Conservation (phyloP, 164 flowering plant species). For the Vitis labrusca region DNA sequence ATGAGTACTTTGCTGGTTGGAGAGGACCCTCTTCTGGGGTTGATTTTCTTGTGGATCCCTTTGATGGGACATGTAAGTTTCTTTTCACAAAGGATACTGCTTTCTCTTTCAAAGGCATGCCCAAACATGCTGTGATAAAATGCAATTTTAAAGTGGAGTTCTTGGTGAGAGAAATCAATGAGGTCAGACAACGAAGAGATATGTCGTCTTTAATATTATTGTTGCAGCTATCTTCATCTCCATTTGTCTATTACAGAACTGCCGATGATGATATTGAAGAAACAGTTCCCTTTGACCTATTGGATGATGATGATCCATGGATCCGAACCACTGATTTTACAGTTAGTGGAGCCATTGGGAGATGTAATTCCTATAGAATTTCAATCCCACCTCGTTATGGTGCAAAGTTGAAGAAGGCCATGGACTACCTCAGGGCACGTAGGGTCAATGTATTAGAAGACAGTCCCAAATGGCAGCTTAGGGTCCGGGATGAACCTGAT, state of each 20-base stretch:
- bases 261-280: constrained; percentile 84
- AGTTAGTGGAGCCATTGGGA: constrained; percentile 72
- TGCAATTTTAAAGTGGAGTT: constrained; percentile 85
- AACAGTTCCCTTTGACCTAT: constrained; percentile 63
- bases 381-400: constrained; percentile 68
- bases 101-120: constrained; percentile 52
- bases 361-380: constrained; percentile 66
- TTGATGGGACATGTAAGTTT: constrained; percentile 67
- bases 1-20: constrained; percentile 75
- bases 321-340: constrained; percentile 92
- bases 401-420: constrained; percentile 38
- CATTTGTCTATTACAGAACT: constrained; percentile 72
- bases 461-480: constrained; percentile 21
- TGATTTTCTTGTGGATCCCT: constrained; percentile 81
- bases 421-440: constrained; percentile 45
- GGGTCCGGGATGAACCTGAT: constrained; percentile 60
- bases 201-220: constrained; percentile 34
- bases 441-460: constrained; percentile 35
- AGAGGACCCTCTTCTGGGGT: constrained; percentile 61
- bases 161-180: constrained; percentile 59
- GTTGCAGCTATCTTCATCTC: constrained; percentile 73
- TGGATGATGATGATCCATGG: constrained; percentile 98
- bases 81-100: constrained; percentile 63
- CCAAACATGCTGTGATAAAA: constrained; percentile 47
- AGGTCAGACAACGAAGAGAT: constrained; percentile 39